A percentile compares a stretch with the other conserved stretches of the same genome.
These are phyloP conservation scores for Niebla homalea DNA, from an alignment of 495 filamentous ascomycete species.

Conservation along the genomic window DNA sequence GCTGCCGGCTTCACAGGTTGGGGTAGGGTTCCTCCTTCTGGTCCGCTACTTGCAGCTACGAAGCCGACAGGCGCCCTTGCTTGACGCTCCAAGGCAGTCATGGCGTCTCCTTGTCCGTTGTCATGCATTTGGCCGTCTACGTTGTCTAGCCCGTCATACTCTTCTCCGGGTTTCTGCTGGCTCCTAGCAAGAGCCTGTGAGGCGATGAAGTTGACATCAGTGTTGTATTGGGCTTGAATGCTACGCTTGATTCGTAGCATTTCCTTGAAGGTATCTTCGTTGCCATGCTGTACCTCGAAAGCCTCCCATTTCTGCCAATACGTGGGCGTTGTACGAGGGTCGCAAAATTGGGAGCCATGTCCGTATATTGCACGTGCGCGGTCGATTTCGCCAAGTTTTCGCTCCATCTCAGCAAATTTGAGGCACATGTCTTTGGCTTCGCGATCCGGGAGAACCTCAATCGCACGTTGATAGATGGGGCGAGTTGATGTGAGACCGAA, in stretches of 20 bases:
- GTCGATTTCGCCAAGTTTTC: constrained; percentile 90
- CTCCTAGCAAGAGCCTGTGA: constrained; percentile 82
- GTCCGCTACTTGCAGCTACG: constrained; percentile 70
- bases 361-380: constrained; percentile 89
- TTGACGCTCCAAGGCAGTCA: constrained; percentile 82
- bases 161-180: constrained; percentile 41
- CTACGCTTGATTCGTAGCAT: constrained; percentile 97
- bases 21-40: constrained; percentile 56
- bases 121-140: constrained; percentile 23
- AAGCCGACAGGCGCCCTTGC: constrained; percentile 83
- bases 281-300: constrained; percentile 94
- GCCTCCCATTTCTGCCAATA: constrained; percentile 97
- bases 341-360: constrained; percentile 93
- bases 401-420: constrained; percentile 98
- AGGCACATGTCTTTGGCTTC: constrained; percentile 97
- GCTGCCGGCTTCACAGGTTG: constrained; percentile 31
- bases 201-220: constrained; percentile 96
- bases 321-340: constrained; percentile 72
- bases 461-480: constrained; percentile 91
- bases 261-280: constrained; percentile 98
- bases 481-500: constrained; percentile 94
- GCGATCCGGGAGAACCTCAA: constrained; percentile 78
- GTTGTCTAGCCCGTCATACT: constrained; percentile 21
- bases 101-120: constrained; percentile 45
- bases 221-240: constrained; percentile 95